Evolutionary conservation across 805 yeast species (phyloP).

Genomic region (Suhomyces faveliae): DNA sequence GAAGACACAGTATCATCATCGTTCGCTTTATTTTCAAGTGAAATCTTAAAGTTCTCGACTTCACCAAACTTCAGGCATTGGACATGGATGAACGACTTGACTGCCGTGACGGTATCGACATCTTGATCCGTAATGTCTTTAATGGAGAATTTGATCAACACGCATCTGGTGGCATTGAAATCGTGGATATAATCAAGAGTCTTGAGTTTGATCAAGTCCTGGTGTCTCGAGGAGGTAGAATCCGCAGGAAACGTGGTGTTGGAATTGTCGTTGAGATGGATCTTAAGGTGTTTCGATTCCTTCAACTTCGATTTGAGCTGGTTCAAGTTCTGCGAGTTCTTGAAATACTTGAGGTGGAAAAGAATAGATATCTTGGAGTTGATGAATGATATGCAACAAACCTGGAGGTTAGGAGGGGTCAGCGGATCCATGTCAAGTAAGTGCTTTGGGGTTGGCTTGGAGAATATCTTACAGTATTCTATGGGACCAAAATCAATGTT

Average conservation of each 20-base stretch:
- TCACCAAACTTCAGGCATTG: conserved; percentile 42
- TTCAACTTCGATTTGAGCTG: conserved; percentile 23
- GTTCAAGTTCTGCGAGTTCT: conserved; percentile 23
- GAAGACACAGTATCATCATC: background rate
- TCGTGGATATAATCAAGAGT: conserved; percentile 42
- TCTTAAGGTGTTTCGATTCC: conserved; percentile 27
- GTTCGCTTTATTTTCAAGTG: background rate
- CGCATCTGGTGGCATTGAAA: conserved; percentile 37
- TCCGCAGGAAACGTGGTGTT: background rate
- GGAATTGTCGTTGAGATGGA: conserved; percentile 26
- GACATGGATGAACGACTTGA: conserved; percentile 20
- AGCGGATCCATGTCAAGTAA: conserved; percentile 9
- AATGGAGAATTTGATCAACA: conserved; percentile 17
- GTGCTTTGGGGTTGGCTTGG: conserved; percentile 25
- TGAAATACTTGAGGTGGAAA: conserved; percentile 33
- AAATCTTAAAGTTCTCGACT: conserved; percentile 31
- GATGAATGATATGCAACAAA: conserved; percentile 38
- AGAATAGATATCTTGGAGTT: conserved; percentile 32
- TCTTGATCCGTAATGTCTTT: conserved; percentile 7
- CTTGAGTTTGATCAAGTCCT: conserved; percentile 38
- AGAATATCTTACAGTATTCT: conserved; percentile 51
- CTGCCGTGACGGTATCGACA: conserved; percentile 9
- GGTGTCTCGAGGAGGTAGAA: conserved; percentile 11
- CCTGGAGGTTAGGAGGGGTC: conserved; percentile 18
- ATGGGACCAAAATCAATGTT: conserved; percentile 58